Percentiles rank a stretch among this genome's conserved stretches.
These are phyloP conservation scores for Alloteropsis semialata DNA, from an alignment of 176 grass and related monocot species.

Conservation along the genomic window DNA sequence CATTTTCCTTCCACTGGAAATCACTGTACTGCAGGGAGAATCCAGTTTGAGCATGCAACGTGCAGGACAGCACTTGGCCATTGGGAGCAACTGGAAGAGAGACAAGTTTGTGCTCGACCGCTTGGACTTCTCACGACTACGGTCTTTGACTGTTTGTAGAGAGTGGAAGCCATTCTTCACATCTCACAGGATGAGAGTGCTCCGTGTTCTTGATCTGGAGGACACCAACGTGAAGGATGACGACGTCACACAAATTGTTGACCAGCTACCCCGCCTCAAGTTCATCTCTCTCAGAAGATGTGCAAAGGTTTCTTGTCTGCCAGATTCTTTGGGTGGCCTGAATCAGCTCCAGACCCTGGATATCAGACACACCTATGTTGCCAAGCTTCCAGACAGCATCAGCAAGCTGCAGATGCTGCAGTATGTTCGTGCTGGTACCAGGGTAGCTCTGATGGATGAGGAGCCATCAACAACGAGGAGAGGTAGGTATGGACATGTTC, in stretches of 20 bases:
- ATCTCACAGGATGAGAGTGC: too few relatives aligned
- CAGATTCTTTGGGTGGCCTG: background rate
- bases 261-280: background rate
- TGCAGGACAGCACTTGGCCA: background rate
- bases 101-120: background rate
- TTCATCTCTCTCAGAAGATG: background rate
- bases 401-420: background rate
- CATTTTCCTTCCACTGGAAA: background rate
- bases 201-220: background rate
- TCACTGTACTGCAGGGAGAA: background rate
- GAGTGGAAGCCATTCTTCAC: background rate
- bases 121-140: background rate
- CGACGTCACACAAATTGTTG: background rate
- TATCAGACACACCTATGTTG: background rate
- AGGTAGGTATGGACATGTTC: background rate
- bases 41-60: background rate
- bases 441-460: background rate
- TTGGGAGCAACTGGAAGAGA: background rate
- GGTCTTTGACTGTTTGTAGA: conserved; percentile 8
- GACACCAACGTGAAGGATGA: background rate
- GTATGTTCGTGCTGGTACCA: background rate
- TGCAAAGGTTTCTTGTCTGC: background rate
- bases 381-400: background rate
- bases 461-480: background rate
- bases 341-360: background rate